Percentiles rank a stretch among this genome's conserved stretches.
Conservation (phyloP, 306 rosid species). For the Leucaena leucocephala region DNA sequence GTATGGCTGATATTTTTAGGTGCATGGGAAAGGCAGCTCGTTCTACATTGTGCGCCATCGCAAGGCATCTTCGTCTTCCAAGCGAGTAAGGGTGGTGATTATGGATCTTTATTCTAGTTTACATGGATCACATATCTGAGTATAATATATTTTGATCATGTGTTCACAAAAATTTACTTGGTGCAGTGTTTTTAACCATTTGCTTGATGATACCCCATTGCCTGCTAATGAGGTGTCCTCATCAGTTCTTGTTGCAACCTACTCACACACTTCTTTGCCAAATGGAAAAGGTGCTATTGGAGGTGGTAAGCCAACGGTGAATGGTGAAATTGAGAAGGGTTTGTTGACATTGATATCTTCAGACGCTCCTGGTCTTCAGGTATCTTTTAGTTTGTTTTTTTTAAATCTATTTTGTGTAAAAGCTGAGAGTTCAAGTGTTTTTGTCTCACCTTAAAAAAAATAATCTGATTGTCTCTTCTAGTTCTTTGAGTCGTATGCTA, state of each 20-base stretch:
- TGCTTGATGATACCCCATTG: conserved; percentile 95
- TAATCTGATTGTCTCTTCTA: neutral
- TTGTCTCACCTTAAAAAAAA: conserved; percentile 2
- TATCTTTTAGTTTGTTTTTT: conserved; percentile 37
- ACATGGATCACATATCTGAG: neutral
- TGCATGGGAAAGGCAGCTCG: conserved; percentile 98
- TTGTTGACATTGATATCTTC: conserved; percentile 84
- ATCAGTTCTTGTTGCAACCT: conserved; percentile 81
- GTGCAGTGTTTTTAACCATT: conserved; percentile 86
- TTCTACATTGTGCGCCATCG: conserved; percentile 75
- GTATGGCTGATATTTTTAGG: conserved; percentile 87
- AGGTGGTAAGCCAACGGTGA: conserved; percentile 73
- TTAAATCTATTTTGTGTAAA: conserved; percentile 28
- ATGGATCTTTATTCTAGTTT: conserved; percentile 27
- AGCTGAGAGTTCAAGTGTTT: conserved; percentile 22
- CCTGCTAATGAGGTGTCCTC: conserved; percentile 88
- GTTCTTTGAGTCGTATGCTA: neutral
- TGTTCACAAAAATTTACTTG: conserved; percentile 34
- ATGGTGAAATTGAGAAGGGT: conserved; percentile 92
- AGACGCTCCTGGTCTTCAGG: conserved; percentile 96
- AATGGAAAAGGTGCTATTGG: conserved; percentile 80
- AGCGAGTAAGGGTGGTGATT: conserved; percentile 80
- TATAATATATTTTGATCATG: conserved; percentile 8
- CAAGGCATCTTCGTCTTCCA: conserved; percentile 88
- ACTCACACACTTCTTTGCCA: conserved; percentile 59